Evolutionary conservation across 352 stramenopile species (phyloP).

Genomic region (Thalassiosira allenii): DNA sequence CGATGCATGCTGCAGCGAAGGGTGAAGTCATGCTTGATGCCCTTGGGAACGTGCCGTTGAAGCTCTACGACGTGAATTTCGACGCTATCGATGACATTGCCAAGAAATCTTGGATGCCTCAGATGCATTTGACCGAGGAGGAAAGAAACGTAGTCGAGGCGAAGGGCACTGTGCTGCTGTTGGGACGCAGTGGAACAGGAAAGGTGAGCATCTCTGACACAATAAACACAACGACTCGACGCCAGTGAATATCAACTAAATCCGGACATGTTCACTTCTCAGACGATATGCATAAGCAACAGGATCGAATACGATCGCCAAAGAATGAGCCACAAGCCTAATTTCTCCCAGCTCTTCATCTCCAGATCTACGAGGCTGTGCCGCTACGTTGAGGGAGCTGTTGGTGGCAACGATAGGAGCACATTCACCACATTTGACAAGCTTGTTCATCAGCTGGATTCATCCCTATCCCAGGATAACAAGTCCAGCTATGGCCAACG

Average conservation of each 20-base stretch:
- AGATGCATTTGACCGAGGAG: constrained; percentile 66
- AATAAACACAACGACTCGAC: no score
- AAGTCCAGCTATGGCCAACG: constrained; percentile 22
- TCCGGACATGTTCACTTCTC: no score
- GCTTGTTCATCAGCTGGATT: constrained; percentile 44
- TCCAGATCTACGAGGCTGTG: constrained; percentile 61
- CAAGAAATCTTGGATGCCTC: constrained; percentile 59
- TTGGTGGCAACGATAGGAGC: constrained; percentile 33
- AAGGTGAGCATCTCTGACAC: no score
- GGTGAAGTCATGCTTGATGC: constrained; percentile 62
- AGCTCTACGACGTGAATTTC: constrained; percentile 66
- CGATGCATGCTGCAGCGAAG: not conserved
- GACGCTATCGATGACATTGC: constrained; percentile 51
- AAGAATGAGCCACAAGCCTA: constrained; percentile 12
- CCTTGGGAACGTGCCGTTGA: constrained; percentile 71
- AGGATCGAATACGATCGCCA: constrained; percentile 70
- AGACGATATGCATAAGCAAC: constrained; percentile 74
- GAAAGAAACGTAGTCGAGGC: constrained; percentile 70
- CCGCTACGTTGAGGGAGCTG: constrained; percentile 57
- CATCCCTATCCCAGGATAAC: constrained; percentile 7
- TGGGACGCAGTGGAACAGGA: constrained; percentile 67
- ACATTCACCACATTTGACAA: constrained; percentile 55
- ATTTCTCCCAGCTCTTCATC: constrained; percentile 70
- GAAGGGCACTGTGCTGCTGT: constrained; percentile 67
- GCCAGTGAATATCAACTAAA: no score